phyloP scores from a whole-genome alignment of 169 alveolate species.

The Theileria orientalis region DNA sequence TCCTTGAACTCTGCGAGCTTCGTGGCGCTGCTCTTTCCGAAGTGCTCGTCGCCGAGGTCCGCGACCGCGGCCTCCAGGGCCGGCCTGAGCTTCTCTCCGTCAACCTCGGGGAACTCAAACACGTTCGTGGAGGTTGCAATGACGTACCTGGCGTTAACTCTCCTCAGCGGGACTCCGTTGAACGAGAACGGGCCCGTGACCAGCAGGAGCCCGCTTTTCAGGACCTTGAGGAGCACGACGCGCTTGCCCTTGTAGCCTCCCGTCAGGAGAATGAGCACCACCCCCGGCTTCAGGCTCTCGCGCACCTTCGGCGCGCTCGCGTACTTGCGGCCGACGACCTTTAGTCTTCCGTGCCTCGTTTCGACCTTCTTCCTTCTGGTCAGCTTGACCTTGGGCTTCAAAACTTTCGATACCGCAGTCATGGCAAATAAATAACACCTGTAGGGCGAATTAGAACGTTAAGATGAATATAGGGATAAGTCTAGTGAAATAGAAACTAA shows the following conservation, averaged over 20 bases:
- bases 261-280: constrained; percentile 91
- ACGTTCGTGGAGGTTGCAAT: constrained; percentile 94
- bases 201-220: constrained; percentile 89
- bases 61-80: constrained; percentile 63
- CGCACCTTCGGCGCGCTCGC: constrained; percentile 75
- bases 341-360: constrained; percentile 5
- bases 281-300: constrained; percentile 87
- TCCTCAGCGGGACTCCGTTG: constrained; percentile 96
- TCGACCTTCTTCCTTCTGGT: constrained; percentile 42
- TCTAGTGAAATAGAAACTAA: too few relatives aligned
- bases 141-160: constrained; percentile 95
- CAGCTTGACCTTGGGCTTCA: constrained; percentile 33
- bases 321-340: constrained; percentile 49
- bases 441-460: neutral
- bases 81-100: constrained; percentile 65
- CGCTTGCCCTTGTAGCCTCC: constrained; percentile 97
- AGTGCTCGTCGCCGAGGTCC: constrained; percentile 65
- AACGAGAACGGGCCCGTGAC: constrained; percentile 95
- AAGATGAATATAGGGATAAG: neutral
- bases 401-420: constrained; percentile 16
- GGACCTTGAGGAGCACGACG: constrained; percentile 93
- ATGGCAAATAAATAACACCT: constrained; percentile 8
- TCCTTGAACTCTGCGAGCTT: constrained; percentile 80
- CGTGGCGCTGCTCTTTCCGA: constrained; percentile 73
- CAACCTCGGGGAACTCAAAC: constrained; percentile 74